Evolutionary conservation across 768 basidiomycete species (phyloP), one percentile per base, ranked within the genome.

Genomic region (Tulasnella calospora): DNA sequence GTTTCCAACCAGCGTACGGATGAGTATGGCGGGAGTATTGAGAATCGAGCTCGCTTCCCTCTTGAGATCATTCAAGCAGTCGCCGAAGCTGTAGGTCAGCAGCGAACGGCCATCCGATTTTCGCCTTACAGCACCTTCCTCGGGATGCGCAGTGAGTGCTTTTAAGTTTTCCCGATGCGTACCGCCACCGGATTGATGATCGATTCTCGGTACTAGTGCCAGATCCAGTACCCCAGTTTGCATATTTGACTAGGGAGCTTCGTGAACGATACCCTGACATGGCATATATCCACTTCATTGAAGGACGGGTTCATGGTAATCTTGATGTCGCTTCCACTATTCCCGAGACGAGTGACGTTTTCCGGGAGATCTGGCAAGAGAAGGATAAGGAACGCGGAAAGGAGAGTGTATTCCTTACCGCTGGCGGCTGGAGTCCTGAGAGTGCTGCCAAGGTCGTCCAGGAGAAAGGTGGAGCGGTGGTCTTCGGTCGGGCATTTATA

Each of bases 11-110:
- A 84, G 55, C 83, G 84, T 61, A 84, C 82, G 35, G 84, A 85
- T 83, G 79, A 81, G 61, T 87, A 84, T 82, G 86, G 86, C 13
- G 86, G 86, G 3, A 82, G 82, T 12, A 72, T 85, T 57, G 85
- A 86, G 81, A 85, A 85, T 82, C 82, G 86, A 38, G 78, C 81
- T 1, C 81, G 85, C 27, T 57, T 38, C 55, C n/a, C 51, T 27
- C 51, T 57, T 21, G 27, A 76, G 76, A 82, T 84, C 61, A 78
- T 83, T 36, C 80, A 83, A 30, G 83, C 83, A n/a, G 81, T 85
- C 73, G 67, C 78, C 47, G 78, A 80, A 10, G 83, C 84, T 17
- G 81, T 85, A 74, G 86, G 86, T 5, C 79, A 82, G 30, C 82
- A 84, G 35, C 81, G 82, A 55, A 80, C 82, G 55, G 85, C 82